Evolutionary conservation across 2,329 filamentous ascomycete genomes (phyloP).

Genomic region (Cryphonectria naterciae): DNA sequence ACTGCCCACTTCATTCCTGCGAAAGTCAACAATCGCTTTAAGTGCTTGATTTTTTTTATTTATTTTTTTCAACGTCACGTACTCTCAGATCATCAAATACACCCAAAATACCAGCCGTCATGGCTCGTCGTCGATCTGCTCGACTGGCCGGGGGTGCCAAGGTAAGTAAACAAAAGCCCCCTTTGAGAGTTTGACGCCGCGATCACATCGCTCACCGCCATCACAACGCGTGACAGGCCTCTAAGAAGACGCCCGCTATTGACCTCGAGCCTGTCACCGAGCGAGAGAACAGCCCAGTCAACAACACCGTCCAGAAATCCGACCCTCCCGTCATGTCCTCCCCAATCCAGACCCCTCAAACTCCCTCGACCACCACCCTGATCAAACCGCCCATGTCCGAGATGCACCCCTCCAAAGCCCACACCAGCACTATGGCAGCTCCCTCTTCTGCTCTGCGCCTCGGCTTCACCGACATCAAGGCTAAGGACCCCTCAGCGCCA

Average conservation of each 20-base stretch:
- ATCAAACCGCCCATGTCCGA: constrained; percentile 75
- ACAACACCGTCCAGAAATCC: constrained; percentile 36
- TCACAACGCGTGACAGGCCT: constrained; percentile 28
- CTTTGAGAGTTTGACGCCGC: not conserved
- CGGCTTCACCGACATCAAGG: constrained; percentile 77
- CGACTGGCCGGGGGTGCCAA: constrained; percentile 25
- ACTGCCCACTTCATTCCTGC: not conserved
- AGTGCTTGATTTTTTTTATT: not conserved
- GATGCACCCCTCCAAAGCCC: constrained; percentile 89
- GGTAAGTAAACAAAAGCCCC: constrained; percentile 28
- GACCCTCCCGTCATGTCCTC: constrained; percentile 41
- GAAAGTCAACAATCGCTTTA: not conserved
- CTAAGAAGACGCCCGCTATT: constrained; percentile 28
- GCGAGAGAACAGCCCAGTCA: constrained; percentile 43
- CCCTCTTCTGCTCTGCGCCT: constrained; percentile 80
- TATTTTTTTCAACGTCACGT: not conserved
- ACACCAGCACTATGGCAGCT: constrained; percentile 70
- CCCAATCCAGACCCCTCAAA: constrained; percentile 44
- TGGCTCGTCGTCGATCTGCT: constrained; percentile 30
- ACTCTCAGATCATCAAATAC: not conserved
- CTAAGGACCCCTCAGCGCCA: constrained; percentile 50
- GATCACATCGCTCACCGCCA: constrained; percentile 25
- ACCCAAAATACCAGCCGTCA: constrained; percentile 12
- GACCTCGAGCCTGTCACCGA: constrained; percentile 50
- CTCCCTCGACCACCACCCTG: constrained; percentile 67